Percentiles rank a stretch among this genome's conserved stretches.
Evolutionary conservation across 805 yeast species (phyloP).

Genomic region (Ogataea trehalophila): DNA sequence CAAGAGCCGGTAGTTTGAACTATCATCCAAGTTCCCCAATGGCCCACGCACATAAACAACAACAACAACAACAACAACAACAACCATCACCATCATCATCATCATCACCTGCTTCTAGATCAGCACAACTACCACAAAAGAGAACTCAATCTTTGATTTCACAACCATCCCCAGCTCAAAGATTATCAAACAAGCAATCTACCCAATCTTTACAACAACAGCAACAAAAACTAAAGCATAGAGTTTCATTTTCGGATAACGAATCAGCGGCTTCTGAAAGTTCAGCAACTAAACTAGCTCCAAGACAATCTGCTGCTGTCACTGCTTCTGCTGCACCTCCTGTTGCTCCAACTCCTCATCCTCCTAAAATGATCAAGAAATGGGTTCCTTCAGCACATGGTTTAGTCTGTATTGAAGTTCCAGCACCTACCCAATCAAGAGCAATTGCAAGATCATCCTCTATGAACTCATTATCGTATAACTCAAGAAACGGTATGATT

Average conservation of each 20-base stretch:
- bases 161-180: slow-evolving; percentile 3
- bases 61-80: background rate
- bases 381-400: slow-evolving; percentile 76
- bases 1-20: slow-evolving; percentile 17
- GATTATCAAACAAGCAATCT: slow-evolving; percentile 3
- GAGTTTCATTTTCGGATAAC: slow-evolving; percentile 18
- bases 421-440: slow-evolving; percentile 29
- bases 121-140: background rate
- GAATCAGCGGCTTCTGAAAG: background rate
- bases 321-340: no score
- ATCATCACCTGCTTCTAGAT: background rate
- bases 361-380: slow-evolving; percentile 51
- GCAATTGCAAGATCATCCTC: slow-evolving; percentile 20
- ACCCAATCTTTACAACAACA: background rate
- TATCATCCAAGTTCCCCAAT: slow-evolving; percentile 15
- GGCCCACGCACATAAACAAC: slow-evolving; percentile 2
- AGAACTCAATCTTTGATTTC: slow-evolving; percentile 20
- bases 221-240: slow-evolving; percentile 11
- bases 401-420: slow-evolving; percentile 63
- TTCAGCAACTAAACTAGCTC: background rate
- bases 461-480: slow-evolving; percentile 17
- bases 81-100: background rate
- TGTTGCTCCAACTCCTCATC: no score
- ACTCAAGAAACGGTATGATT: slow-evolving; percentile 13
- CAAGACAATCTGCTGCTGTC: background rate